Evolutionary conservation across 768 basidiomycete species (phyloP).

Genomic region (Gautieria morchelliformis): DNA sequence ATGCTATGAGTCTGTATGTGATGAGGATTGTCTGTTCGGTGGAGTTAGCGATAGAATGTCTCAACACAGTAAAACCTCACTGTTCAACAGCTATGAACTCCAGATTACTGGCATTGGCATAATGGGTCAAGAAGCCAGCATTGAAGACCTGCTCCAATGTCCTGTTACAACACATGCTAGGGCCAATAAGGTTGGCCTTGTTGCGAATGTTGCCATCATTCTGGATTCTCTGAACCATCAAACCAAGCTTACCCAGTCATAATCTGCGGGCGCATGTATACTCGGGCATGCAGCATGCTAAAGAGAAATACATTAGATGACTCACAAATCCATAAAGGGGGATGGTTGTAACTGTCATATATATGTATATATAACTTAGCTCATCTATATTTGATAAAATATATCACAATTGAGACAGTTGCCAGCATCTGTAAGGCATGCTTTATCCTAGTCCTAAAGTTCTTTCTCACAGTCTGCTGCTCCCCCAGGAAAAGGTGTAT

Average conservation of each 20-base stretch:
- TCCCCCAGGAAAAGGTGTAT: too few species aligned
- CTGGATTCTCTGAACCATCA: constrained; percentile 34
- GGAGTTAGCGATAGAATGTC: background rate
- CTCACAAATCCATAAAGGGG: constrained; percentile 38
- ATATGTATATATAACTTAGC: too few species aligned
- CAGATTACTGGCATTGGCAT: constrained; percentile 31
- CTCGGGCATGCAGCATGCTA: constrained; percentile 15
- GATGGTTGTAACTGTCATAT: too few species aligned
- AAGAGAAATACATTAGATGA: background rate
- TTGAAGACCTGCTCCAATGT: constrained; percentile 41
- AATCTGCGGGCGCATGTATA: constrained; percentile 29
- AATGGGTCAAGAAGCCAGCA: constrained; percentile 39
- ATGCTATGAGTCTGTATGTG: background rate
- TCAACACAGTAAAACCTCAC: constrained; percentile 20
- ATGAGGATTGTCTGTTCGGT: background rate
- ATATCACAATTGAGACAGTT: too few species aligned
- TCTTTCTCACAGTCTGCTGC: too few species aligned
- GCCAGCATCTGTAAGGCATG: too few species aligned
- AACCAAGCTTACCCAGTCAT: constrained; percentile 42
- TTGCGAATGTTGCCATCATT: constrained; percentile 29
- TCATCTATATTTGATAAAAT: too few species aligned
- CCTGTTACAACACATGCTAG: constrained; percentile 49
- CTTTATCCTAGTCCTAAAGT: too few species aligned
- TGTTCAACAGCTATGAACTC: constrained; percentile 45
- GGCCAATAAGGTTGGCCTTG: constrained; percentile 47